A percentile compares a stretch with the other conserved stretches of the same genome.
Conservation (phyloP, 2,329 filamentous ascomycete species). For the Rachicladosporium sp. region DNA sequence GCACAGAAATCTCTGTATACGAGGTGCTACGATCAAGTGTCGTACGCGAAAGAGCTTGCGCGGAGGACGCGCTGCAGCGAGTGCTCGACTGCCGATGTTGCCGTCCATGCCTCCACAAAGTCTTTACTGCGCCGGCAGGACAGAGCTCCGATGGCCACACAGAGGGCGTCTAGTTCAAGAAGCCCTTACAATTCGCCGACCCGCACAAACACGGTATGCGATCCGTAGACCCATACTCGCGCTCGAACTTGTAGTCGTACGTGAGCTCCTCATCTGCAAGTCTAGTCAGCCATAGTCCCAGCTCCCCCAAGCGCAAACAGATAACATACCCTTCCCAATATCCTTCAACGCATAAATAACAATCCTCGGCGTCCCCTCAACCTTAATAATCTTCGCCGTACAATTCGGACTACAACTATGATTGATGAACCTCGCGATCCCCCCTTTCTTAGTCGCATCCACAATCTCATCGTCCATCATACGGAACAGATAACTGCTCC, state of each 20-base stretch:
- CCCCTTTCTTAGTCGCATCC: constrained; percentile 95
- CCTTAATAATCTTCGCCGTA: constrained; percentile 98
- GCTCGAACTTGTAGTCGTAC: constrained; percentile 99
- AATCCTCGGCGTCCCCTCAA: constrained; percentile 94
- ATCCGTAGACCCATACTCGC: constrained; percentile 86
- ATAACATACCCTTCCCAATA: constrained; percentile 65
- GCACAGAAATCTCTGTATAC: no score
- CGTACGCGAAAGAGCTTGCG: no score
- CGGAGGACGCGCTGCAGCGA: no score
- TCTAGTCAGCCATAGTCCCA: no score
- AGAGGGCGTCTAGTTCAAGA: constrained; percentile 59
- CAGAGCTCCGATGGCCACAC: no score
- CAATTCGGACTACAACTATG: constrained; percentile 97
- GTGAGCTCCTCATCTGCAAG: constrained; percentile 86
- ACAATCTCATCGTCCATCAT: constrained; percentile 97
- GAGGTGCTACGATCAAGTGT: no score
- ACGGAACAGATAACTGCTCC: constrained; percentile 92
- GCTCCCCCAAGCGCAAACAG: no score
- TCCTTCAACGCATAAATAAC: constrained; percentile 97
- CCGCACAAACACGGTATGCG: constrained; percentile 96
- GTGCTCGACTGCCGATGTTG: no score
- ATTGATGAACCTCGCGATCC: constrained; percentile 97
- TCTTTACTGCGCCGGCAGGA: no score
- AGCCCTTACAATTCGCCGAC: constrained; percentile 92
- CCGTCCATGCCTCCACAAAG: no score